Evolutionary conservation across 768 basidiomycete genomes (phyloP), one percentile per base, ranked within the genome.

Genomic region (Tulasnella sp.): DNA sequence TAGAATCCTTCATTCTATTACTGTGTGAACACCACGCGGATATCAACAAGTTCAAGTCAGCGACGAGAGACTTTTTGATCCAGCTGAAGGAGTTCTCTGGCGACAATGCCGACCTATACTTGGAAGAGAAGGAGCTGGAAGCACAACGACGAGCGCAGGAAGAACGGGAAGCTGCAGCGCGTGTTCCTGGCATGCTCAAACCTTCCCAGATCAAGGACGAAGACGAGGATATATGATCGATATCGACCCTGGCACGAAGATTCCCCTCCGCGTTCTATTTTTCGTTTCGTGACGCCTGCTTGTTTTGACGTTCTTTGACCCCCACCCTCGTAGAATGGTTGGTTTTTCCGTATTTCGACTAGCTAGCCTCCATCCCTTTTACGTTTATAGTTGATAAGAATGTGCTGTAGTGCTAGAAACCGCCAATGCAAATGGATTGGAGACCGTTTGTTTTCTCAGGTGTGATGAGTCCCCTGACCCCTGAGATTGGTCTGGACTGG

Each of bases 101-200:
- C 4, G 92, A 96, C 65, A 93, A 94, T 62, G 73, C 91, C 7
- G 96, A 97, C 62, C 74, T 97, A 35, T 97, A 76, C 72, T 74
- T 90, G 63, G 94, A 97, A 65, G 96, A 98, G 71, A 94, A 91
- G 70, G 93, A 97, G 68, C 77, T 79, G 3, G 94, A 94, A 69
- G 75, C 76, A 19, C 78, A 83, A 67, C 75, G 73, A 68, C 84
- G 86, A 71, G 82, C 80, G 0, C 80, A 85, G 62, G 85, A 82
- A 59, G 92, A 96, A 70, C 83, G 83, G 51, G 81, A 91, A 71
- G 78, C 84, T 35, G 91, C 92, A 23, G 86, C 88, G 77, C 80
- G 87, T 63, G 90, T 98, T 59, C 94, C 93, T n/a, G 96, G 96
- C 37, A 86, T 97, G 86, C 77, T 97, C 69, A 96, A 96, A 70